Percentiles rank a stretch among this genome's conserved stretches.
Evolutionary conservation across 345 rosid genomes (phyloP).

Genomic region (Fremontodendron californicum): DNA sequence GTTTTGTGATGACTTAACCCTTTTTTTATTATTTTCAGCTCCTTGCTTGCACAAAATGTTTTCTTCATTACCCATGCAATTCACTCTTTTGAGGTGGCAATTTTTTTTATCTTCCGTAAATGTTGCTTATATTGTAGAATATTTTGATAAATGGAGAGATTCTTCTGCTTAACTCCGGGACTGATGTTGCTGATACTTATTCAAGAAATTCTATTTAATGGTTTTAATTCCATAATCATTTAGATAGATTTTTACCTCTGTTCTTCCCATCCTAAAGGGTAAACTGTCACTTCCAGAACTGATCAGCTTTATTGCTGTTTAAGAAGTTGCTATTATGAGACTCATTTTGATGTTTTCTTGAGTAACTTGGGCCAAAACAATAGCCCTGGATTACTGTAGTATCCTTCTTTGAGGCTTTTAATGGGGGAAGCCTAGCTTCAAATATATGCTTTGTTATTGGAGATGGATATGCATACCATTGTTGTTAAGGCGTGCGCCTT

Average conservation of each 20-base stretch:
- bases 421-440: background rate
- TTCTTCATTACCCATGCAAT: background rate
- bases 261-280: background rate
- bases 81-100: background rate
- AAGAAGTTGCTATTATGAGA: background rate
- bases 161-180: background rate
- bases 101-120: background rate
- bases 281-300: background rate
- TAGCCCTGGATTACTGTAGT: background rate
- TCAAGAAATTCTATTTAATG: background rate
- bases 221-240: background rate
- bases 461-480: too few relatives aligned
- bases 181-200: background rate
- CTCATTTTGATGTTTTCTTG: background rate
- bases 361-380: background rate
- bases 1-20: background rate
- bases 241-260: background rate
- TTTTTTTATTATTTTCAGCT: background rate
- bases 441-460: background rate
- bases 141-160: background rate
- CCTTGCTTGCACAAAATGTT: background rate
- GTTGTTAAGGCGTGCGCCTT: too few relatives aligned
- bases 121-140: background rate
- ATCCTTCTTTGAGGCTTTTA: constrained; percentile 1
- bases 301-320: background rate